These are phyloP conservation scores for Exophiala phaeomuriformis DNA, from an alignment of 2,329 filamentous ascomycete species.

Conservation along the genomic window DNA sequence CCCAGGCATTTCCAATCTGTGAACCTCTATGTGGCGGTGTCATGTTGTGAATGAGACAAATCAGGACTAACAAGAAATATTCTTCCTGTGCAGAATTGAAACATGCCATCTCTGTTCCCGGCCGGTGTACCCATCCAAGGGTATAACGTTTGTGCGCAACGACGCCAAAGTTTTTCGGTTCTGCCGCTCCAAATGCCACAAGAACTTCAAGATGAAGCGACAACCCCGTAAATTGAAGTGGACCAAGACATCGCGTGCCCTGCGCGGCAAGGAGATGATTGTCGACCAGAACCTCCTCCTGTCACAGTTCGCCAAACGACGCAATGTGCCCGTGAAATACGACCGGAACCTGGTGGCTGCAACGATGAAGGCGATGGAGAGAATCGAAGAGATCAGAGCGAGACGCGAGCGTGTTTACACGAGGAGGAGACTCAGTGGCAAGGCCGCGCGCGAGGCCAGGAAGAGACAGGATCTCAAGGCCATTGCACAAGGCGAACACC, in stretches of 20 bases:
- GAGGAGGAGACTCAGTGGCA: conserved; percentile 86
- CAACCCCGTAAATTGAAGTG: conserved; percentile 95
- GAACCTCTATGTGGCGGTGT: too few species aligned
- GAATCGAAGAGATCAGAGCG: conserved; percentile 75
- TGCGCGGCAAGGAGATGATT: conserved; percentile 78
- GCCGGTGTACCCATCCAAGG: conserved; percentile 58
- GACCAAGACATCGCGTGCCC: conserved; percentile 87
- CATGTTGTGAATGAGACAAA: background rate
- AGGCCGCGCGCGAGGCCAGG: conserved; percentile 64
- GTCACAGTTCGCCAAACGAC: conserved; percentile 73
- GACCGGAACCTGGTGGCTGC: conserved; percentile 83
- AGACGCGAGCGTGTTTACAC: conserved; percentile 87
- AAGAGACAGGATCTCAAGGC: conserved; percentile 75
- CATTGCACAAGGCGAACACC: conserved; percentile 84
- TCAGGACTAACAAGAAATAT: conserved; percentile 1
- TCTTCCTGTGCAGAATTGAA: conserved; percentile 35
- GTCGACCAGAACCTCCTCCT: conserved; percentile 77
- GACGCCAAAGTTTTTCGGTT: conserved; percentile 61
- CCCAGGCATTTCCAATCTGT: too few species aligned
- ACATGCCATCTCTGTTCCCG: conserved; percentile 66
- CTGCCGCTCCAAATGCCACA: conserved; percentile 62
- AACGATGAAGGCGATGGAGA: conserved; percentile 86
- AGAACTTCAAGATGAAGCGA: conserved; percentile 94
- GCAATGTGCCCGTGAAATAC: conserved; percentile 93
- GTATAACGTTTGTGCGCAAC: conserved; percentile 61